These are phyloP conservation scores for Naegleria fowleri DNA, from an alignment of 208 protist genomes.

Conservation along the genomic window DNA sequence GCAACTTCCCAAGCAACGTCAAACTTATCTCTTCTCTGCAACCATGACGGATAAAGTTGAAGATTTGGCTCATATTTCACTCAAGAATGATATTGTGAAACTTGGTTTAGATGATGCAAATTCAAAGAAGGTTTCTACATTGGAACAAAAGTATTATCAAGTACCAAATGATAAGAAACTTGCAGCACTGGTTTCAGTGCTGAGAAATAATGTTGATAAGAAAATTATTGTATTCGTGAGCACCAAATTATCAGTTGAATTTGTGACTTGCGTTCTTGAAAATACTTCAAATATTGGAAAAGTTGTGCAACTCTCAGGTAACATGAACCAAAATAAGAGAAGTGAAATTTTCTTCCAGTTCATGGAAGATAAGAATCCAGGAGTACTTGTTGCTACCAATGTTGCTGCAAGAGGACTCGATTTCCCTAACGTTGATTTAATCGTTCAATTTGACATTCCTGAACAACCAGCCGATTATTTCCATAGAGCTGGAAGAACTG, in stretches of 20 bases:
- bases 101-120: not conserved
- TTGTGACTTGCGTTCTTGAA: conserved; percentile 76
- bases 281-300: conserved; percentile 49
- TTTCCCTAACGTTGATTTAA: conserved; percentile 87
- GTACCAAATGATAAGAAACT: conserved; percentile 84
- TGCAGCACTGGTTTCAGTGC: conserved; percentile 87
- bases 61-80: conserved; percentile 52
- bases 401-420: conserved; percentile 88
- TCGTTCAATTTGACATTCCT: conserved; percentile 95
- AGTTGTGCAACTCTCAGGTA: conserved; percentile 60
- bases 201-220: conserved; percentile 83
- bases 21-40: conserved; percentile 94
- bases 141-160: conserved; percentile 88
- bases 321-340: conserved; percentile 53
- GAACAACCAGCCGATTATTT: conserved; percentile 90
- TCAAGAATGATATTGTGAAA: not conserved
- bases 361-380: conserved; percentile 40
- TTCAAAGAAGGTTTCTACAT: conserved; percentile 79
- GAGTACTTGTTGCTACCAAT: conserved; percentile 72
- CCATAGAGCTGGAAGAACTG: conserved; percentile 94
- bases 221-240: conserved; percentile 97
- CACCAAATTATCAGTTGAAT: conserved; percentile 92
- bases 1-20: conserved; percentile 72
- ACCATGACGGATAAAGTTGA: conserved; percentile 96
- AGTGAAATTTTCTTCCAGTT: conserved; percentile 50